Conservation (phyloP, 2,329 filamentous ascomycete species). For the Nigrospora osmanthi region DNA sequence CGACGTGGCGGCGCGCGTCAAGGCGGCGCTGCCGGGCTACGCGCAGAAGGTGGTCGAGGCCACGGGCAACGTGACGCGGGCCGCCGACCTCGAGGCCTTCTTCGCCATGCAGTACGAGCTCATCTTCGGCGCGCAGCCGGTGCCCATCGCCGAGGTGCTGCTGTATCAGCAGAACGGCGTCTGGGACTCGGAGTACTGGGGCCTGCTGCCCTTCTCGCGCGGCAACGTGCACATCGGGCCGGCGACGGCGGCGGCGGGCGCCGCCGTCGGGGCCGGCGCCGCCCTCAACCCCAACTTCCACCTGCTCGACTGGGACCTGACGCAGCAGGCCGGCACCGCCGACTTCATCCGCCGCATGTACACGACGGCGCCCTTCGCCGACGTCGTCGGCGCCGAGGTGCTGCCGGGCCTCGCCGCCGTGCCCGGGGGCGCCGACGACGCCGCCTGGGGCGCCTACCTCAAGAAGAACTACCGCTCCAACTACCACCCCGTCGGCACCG, state of each 20-base stretch:
- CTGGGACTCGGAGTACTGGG: constrained; percentile 3
- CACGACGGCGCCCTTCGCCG: constrained; percentile 6
- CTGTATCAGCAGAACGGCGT: constrained; percentile 1
- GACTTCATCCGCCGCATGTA: constrained; percentile 14
- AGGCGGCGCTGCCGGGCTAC: constrained; percentile 2
- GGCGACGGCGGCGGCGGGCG: background rate
- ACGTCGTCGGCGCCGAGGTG: constrained; percentile 5
- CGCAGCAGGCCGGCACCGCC: constrained; percentile 22
- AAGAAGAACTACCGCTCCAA: constrained; percentile 5
- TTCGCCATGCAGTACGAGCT: constrained; percentile 8
- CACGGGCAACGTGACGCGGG: constrained; percentile 5
- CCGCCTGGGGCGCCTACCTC: background rate
- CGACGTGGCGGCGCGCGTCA: constrained; percentile 1
- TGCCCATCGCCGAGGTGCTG: constrained; percentile 5
- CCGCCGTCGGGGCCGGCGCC: constrained; percentile 1
- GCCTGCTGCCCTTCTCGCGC: constrained; percentile 7
- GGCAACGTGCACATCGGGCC: constrained; percentile 5
- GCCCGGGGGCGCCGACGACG: background rate
- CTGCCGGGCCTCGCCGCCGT: constrained; percentile 8
- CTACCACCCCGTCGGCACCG: constrained; percentile 35
- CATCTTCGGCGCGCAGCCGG: constrained; percentile 3
- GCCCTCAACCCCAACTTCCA: constrained; percentile 32
- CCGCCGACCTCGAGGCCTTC: constrained; percentile 5
- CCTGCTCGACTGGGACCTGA: constrained; percentile 26
- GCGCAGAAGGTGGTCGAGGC: constrained; percentile 1